Base-by-base conservation (phyloP, 148 eudicot species). In the Cornus florida region DNA sequence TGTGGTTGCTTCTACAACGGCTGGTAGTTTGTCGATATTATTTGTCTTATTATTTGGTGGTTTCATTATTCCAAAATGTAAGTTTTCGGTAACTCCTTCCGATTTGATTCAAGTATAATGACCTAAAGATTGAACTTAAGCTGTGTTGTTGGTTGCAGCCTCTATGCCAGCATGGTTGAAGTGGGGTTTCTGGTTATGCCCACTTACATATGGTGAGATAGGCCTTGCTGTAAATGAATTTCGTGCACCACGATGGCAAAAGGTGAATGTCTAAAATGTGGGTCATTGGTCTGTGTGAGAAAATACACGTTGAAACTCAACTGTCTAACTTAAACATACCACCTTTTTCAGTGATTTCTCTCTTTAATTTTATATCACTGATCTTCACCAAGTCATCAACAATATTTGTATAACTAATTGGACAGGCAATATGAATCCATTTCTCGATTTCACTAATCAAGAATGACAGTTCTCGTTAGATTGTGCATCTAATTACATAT, bases 161-260 rank as follows among this genome's bases (percentile, higher is more conserved):
- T 90, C 97, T 24, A 84, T 94, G 93, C 98, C 98, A 31, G 75
- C 35, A 64, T 94, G 98, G 98, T 83, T 92, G 77, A 82, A 80
- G 50, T 92, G 98, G 98, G 92, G 88, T 69, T 41, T 41, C 9
- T 41, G 46, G 46, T 0, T 41, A 2, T 41, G 5, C 46, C 46
- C 46, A 41, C 0, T 41, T 17, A 82, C 97, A 71, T 41, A 41
- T 41, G 46, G 46, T 41, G 46, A 41, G 6, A 41, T 41, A 41
- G 46, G 46, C 46, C 46, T 41, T 41, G 46, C 46, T 5, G 46
- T 88, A n/a, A 94, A 94, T 79, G 98, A 94, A 84, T 92, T 94
- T 85, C 86, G 80, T 53, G 89, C 95, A 81, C 91, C 92, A 67
- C 80, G 98, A 76, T 94, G 98, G 98, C 85, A 91, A 67, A 91